Base-by-base conservation (phyloP, 371 early-diverging fungal genomes). In the Paraphysoderma sedebokerense region DNA sequence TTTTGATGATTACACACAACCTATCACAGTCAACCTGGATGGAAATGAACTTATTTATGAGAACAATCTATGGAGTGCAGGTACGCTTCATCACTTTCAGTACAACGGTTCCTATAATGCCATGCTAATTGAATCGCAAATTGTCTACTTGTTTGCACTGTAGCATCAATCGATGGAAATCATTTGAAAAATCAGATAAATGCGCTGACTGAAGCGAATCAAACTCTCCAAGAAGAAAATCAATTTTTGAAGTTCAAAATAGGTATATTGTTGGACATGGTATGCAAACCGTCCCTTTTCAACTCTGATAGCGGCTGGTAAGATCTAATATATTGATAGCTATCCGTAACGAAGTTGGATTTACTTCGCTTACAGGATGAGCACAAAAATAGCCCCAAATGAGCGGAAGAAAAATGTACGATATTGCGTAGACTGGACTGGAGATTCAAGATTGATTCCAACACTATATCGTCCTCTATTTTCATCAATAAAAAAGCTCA, bases 261-360 rank as follows among this genome's bases (percentile, higher is more conserved):
- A 13, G 48, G 40, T 6, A 5, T 48, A 34, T 24, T 48, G 31
- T 38, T 48, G 48, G 48, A 48, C 23, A 48, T 48, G 48, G 48
- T 44, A n/a, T n/a, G 44, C 15, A 35, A 15, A 15, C 35, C 19
- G n/a, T 35, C 35, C 19, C 15, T 19, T 35, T 35, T 19, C 35
- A 35, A 15, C 35, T 19, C 35, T 35, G n/a, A 15, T 35, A 15
- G 15, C 15, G n/a, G 15, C 19, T 15, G n/a, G 15, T 35, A 19
- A 35, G 35, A 19, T 35, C 15, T 35, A 19, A 19, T 15, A 15
- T 35, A 15, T 35, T 35, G 32, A 1, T 42, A 46, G 47, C 38
- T 46, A 3, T 24, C 47, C 46, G 47, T 46, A 8, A 8, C 46
- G 27, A 46, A 46, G 24, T 23, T 46, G 11, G 47, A 46, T 20